Evolutionary conservation across 2,329 filamentous ascomycete genomes (phyloP).

Genomic region (Penicillium sp.): DNA sequence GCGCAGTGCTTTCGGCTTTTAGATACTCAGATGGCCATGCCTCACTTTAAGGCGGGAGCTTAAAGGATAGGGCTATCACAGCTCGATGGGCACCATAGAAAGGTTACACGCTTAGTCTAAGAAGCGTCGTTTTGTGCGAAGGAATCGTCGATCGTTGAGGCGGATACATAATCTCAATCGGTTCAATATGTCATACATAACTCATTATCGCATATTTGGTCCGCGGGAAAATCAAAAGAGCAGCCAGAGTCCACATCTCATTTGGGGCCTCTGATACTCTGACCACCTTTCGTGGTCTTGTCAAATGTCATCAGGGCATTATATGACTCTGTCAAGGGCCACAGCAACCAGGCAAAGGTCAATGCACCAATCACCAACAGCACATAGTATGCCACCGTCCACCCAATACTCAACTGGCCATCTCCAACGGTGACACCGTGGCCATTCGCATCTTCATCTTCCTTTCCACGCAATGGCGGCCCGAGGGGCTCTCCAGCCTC

Average conservation of each 20-base stretch:
- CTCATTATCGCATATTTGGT: no score
- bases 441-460: conserved; percentile 25
- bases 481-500: conserved; percentile 45
- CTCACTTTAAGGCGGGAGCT: no score
- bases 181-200: no score
- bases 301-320: conserved; percentile 33
- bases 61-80: no score
- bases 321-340: conserved; percentile 59
- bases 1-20: no score
- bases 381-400: conserved; percentile 74
- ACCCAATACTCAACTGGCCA: conserved; percentile 43
- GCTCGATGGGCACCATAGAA: no score
- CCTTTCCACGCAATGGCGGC: conserved; percentile 36
- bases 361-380: conserved; percentile 66
- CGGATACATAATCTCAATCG: no score
- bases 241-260: background rate
- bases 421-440: conserved; percentile 16
- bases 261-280: background rate
- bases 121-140: no score
- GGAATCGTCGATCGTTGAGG: no score
- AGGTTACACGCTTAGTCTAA: no score
- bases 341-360: conserved; percentile 66
- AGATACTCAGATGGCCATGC: no score
- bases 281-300: background rate
- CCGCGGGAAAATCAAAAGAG: no score